Percentiles rank a stretch among this genome's conserved stretches.
phyloP scores from a whole-genome alignment of 768 basidiomycete species.

The Pseudohyphozyma bogoriensis region DNA sequence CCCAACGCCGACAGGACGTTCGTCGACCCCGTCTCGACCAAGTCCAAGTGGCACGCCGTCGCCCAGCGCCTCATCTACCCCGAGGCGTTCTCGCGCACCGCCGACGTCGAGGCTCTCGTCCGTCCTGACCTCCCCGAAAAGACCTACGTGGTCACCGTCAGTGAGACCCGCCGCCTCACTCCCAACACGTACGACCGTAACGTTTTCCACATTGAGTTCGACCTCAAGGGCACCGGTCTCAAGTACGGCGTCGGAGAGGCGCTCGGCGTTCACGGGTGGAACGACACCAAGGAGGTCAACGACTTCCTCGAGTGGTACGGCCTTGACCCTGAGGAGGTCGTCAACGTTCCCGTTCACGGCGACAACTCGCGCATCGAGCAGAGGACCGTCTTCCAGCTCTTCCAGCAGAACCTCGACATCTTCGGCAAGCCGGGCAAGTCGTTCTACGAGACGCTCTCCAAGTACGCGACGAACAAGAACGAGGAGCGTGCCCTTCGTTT shows the following conservation, averaged over 20 bases:
- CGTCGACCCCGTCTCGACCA: slow-evolving; percentile 49
- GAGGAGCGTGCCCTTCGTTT: slow-evolving; percentile 77
- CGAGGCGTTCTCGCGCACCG: slow-evolving; percentile 56
- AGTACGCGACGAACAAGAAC: slow-evolving; percentile 53
- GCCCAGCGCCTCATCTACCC: slow-evolving; percentile 85
- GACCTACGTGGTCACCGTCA: slow-evolving; percentile 86
- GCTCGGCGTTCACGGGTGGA: slow-evolving; percentile 95
- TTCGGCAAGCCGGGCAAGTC: slow-evolving; percentile 93
- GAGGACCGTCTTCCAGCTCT: slow-evolving; percentile 83
- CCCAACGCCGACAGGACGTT: slow-evolving; percentile 46
- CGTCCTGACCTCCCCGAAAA: slow-evolving; percentile 80
- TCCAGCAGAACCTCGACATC: slow-evolving; percentile 88
- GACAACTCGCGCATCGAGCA: slow-evolving; percentile 58
- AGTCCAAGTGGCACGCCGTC: slow-evolving; percentile 62
- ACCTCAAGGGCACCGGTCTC: slow-evolving; percentile 80
- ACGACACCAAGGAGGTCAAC: slow-evolving; percentile 73
- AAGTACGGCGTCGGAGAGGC: slow-evolving; percentile 96
- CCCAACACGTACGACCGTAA: slow-evolving; percentile 94
- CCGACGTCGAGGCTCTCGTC: slow-evolving; percentile 36
- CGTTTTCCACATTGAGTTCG: slow-evolving; percentile 96
- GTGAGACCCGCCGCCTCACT: slow-evolving; percentile 87
- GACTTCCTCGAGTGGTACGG: slow-evolving; percentile 91
- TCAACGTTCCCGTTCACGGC: slow-evolving; percentile 64
- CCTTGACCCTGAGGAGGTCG: slow-evolving; percentile 62
- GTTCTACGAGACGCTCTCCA: slow-evolving; percentile 80